These are phyloP conservation scores for Lasiodiplodia gonubiensis DNA, from an alignment of 2,329 filamentous ascomycete genomes.

Conservation along the genomic window DNA sequence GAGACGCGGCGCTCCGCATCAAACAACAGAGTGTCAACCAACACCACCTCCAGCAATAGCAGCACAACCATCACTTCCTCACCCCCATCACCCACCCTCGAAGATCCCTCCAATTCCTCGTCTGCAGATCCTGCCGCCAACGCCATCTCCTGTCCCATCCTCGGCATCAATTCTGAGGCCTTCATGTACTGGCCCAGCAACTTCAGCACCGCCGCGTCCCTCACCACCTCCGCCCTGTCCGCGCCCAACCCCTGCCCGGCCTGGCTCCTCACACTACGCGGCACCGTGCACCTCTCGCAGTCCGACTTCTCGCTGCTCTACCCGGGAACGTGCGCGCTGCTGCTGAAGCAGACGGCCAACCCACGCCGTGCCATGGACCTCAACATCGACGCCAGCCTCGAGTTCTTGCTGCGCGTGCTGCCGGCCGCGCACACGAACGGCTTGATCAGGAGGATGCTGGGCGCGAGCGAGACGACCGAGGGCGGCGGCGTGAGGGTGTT, in stretches of 20 bases:
- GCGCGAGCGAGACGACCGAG: neutral
- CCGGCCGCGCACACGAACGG: constrained; percentile 54
- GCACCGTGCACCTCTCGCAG: constrained; percentile 69
- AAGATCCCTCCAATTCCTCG: no score
- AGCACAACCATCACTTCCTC: neutral
- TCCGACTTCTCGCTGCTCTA: constrained; percentile 71
- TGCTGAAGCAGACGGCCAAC: constrained; percentile 69
- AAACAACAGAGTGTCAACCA: neutral
- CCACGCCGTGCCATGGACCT: constrained; percentile 67
- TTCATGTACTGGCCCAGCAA: constrained; percentile 74
- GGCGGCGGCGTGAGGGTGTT: constrained; percentile 53
- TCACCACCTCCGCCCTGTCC: constrained; percentile 61
- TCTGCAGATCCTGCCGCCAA: constrained; percentile 31
- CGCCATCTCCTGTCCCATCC: constrained; percentile 58
- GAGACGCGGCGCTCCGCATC: neutral
- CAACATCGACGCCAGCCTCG: constrained; percentile 66
- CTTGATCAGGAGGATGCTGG: neutral
- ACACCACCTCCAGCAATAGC: neutral
- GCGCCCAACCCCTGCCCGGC: constrained; percentile 46
- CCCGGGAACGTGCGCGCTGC: constrained; percentile 61
- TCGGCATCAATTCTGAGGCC: constrained; percentile 70
- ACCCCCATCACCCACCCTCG: neutral
- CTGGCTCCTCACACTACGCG: constrained; percentile 57
- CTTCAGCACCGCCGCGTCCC: constrained; percentile 61
- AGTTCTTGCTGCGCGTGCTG: constrained; percentile 64